A percentile compares a stretch with the other conserved stretches of the same genome.
Conservation (phyloP, 768 basidiomycete genomes). For the Trametes gibbosa region DNA sequence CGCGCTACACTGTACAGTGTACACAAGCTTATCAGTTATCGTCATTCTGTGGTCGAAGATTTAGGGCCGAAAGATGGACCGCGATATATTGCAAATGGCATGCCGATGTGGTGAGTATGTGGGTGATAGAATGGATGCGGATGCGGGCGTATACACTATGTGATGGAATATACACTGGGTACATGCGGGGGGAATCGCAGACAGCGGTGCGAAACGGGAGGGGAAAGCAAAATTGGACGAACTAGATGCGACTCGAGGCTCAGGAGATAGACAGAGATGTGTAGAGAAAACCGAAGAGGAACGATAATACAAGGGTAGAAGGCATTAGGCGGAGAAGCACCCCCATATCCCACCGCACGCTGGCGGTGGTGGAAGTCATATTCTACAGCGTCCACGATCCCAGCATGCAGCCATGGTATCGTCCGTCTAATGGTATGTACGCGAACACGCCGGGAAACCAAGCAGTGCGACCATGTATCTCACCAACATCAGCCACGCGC, state of each 20-base stretch:
- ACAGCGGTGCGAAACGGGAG: background rate
- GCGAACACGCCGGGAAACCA: background rate
- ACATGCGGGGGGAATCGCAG: slow-evolving; percentile 6
- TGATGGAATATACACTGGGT: slow-evolving; percentile 6
- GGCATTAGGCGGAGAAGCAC: background rate
- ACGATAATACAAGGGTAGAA: slow-evolving; percentile 1
- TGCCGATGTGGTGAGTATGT: background rate
- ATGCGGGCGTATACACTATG: slow-evolving; percentile 3
- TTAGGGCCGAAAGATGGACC: background rate
- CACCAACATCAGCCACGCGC: no score
- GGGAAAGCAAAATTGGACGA: background rate
- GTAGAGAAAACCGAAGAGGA: background rate
- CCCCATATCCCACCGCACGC: no score
- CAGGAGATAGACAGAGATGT: background rate
- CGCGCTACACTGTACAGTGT: no score
- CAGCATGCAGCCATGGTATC: slow-evolving; percentile 11
- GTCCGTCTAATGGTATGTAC: slow-evolving; percentile 1
- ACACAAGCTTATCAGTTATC: no score
- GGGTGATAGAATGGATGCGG: background rate
- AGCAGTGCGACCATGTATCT: background rate
- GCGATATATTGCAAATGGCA: background rate
- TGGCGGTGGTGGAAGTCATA: background rate
- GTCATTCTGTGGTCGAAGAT: no score
- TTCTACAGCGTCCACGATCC: slow-evolving; percentile 14
- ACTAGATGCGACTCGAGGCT: background rate